Base-by-base conservation (phyloP, 2,329 filamentous ascomycete genomes). In the Nothomitra cinnamomea region DNA sequence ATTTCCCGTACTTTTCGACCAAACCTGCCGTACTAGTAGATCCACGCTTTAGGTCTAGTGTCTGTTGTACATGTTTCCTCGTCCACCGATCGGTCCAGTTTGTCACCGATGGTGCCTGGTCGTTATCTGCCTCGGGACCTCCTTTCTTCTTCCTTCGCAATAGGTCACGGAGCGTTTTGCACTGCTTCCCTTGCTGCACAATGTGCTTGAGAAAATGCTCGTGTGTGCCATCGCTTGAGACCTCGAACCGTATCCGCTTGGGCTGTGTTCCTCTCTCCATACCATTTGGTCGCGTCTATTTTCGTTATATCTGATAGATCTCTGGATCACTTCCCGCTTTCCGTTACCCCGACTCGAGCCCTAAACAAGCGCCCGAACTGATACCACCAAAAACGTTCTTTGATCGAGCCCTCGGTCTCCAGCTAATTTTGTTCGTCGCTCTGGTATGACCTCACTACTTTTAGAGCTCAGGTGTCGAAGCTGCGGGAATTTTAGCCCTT, bases 1-100 rank as follows among this genome's bases (percentile, higher is more conserved):
- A 96, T 70, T 96, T 96, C 61, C 92, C 92, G 65, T 98, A 98
- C 66, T 96, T 96, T 64, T 96, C 87, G 1, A 92, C 86, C 50
- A 98, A 73, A 0, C 88, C 88, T 19, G 80, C 80, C 15, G 85
- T 83, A 17, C 83, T 75, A 62, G 83, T 85, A 5, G 83, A 78
- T 0, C 83, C 83, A 22, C 79, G 79, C 65, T 83, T 92, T 70
- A 83, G 87, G 61, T 94, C 87, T 10, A 43, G 36, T 1, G 82
- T 80, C 52, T 81, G 67, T 64, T 76, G 78, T 56, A 94, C 87
- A 65, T 87, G 87, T 67, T 95, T 89, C 60, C 79, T 84, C 65
- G 88, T 87, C 60, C 95, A 75, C 57, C 94, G 89, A 66, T 95
- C 90, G 54, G 95, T 88, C 90, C 90, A 96, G 61, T 80, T 89